Base-by-base conservation (phyloP, 2,329 filamentous ascomycete genomes). In the Ascomycota sp. region DNA sequence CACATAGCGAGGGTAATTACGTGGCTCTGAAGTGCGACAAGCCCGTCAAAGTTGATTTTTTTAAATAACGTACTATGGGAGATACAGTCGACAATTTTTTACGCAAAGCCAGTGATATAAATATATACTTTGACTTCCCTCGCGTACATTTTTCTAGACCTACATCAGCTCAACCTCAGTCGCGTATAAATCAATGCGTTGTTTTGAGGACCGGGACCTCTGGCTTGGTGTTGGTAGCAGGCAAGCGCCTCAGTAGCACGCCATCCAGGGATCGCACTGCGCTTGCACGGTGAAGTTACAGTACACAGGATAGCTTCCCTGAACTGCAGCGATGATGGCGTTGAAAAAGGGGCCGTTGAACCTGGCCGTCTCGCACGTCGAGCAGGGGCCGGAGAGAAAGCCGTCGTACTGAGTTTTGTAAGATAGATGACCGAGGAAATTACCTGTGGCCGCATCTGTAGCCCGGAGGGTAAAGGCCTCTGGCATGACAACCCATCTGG, bases 401-500 rank as follows among this genome's bases (percentile, higher is more conserved):
- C 46, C 45, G 28, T 52, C 48, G 27, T 53, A 53, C 15, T 47
- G 50, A 9, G 51, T 53, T 17, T 48, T 50, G 39, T 53, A 55
- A 5, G 43, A 43, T 20, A 55, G 40, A 30, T 45, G 44, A 6
- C 52, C 52, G 15, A 55, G 38, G 4, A 50, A 33, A 3, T 43
- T 47, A 20, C 49, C 41, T 19, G 42, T 47, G 9, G 47, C 39
- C 23, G 42, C 39, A 30, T 54, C 50, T 4, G 43, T 45, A 3
- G 48, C 52, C 28, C 44, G 40, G 20, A 55, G 37, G 12, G 40
- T 49, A 31, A 55, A 52, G 1, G 48, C 40, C 30, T 55, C 50
- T 0, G 52, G 52, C 49, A 55, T 53, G 24, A 55, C 44, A 5
- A 55, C 50, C 52, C 52, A 55, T 32, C 41, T 49, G 4, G 42